Conservation (phyloP, 768 basidiomycete species). For the Gymnopilus dilepis region DNA sequence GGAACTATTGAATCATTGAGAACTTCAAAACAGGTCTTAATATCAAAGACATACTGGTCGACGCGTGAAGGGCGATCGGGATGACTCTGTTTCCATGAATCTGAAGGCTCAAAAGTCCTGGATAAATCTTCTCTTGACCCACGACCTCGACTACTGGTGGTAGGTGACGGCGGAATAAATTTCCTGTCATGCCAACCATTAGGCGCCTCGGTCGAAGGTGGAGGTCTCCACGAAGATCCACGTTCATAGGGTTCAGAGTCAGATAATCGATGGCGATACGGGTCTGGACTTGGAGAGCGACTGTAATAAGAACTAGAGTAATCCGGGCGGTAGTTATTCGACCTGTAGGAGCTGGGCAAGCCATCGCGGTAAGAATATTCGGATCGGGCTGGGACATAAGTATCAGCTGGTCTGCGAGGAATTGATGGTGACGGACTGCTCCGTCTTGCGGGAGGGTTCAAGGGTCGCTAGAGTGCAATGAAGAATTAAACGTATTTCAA, state of each 20-base stretch:
- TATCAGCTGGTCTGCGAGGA: constrained; percentile 55
- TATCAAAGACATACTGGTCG: constrained; percentile 42
- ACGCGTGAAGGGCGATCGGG: constrained; percentile 46
- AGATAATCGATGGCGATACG: constrained; percentile 44
- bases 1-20: constrained; percentile 19
- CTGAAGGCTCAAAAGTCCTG: constrained; percentile 76
- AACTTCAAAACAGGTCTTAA: constrained; percentile 20
- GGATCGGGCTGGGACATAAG: constrained; percentile 50
- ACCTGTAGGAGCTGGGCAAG: constrained; percentile 48
- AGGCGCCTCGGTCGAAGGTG: constrained; percentile 28
- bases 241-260: constrained; percentile 57
- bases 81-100: constrained; percentile 69
- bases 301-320: constrained; percentile 40
- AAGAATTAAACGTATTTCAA: constrained; percentile 16
- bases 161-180: constrained; percentile 44
- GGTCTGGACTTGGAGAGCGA: constrained; percentile 59
- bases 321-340: constrained; percentile 43
- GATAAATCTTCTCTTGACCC: constrained; percentile 39
- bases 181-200: constrained; percentile 49
- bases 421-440: constrained; percentile 56
- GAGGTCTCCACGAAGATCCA: constrained; percentile 43
- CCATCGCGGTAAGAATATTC: constrained; percentile 44
- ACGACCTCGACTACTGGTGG: constrained; percentile 33
- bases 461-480: constrained; percentile 37
- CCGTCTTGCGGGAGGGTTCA: constrained; percentile 41